Base-by-base conservation (phyloP, 306 rosid species). In the Malus sieversii region DNA sequence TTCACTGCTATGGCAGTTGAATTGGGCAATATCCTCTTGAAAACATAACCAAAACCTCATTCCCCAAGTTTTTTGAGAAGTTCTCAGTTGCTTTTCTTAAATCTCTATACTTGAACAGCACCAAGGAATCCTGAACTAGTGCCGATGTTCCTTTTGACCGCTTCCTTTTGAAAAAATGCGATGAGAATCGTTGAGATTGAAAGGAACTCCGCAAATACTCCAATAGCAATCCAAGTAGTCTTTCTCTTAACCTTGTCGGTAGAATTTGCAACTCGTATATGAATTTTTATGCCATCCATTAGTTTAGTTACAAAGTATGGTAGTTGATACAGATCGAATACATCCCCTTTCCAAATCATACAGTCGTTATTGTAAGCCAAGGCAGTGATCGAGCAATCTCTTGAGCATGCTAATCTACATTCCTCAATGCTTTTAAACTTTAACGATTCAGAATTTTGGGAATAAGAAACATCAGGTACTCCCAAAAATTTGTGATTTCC, bases 301-400 rank as follows among this genome's bases (percentile, higher is more conserved):
- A 15, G 7, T 48, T 5, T 4, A 48, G 6, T 48, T 12, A 14
- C 3, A 6, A 3, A 15, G 16, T 6, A 4, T 48, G 53, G 53
- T 48, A 14, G 8, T 25, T 27, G 19, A 15, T 4, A 0, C 27
- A 4, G 10, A 69, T 46, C 27, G 53, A 69, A 46, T 18, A 46
- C 0, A 15, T 46, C 23, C 4, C 59, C 73, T 10, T 5, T 8
- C 59, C 59, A 69, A 25, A 69, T 46, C 73, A 3, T 20, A 8
- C 59, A 46, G 72, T 40, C 8, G 2, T 22, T n/a, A 18, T 55
- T 1, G 10, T 69, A 69, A 69, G 60, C 25, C 16, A 69, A 66
- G 23, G 79, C 73, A 3, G 63, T 75, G 35, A 72, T 66, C 0
- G 55, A 51, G 52, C 79, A 75, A 18, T 75, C 67, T 19, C 42